Evolutionary conservation across 208 protist genomes (phyloP).

Genomic region (Trypanosoma caninum): DNA sequence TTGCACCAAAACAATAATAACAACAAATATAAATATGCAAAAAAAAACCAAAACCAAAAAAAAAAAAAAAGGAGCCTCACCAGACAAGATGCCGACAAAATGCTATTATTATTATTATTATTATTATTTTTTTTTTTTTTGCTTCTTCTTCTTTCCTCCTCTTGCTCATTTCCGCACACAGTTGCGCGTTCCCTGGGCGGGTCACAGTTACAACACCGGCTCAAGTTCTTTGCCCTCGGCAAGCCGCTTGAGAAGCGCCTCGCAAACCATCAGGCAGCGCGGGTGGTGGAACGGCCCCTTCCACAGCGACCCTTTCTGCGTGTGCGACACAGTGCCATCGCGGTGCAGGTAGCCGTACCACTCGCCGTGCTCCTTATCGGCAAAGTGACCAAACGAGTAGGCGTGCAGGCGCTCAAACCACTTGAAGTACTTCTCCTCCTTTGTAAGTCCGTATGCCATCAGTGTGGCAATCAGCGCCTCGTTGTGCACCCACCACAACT

Average conservation of each 20-base stretch:
- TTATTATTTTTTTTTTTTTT: background rate
- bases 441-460: conserved; percentile 15
- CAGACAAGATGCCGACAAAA: too few species aligned
- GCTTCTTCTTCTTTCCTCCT: background rate
- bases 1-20: too few species aligned
- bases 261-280: conserved; percentile 11
- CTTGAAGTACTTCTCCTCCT: conserved; percentile 12
- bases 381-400: conserved; percentile 20
- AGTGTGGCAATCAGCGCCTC: conserved; percentile 19
- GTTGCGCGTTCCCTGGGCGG: too few species aligned
- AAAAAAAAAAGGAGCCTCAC: too few species aligned
- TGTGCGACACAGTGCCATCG: conserved; percentile 10
- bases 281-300: conserved; percentile 18
- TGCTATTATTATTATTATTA: too few species aligned
- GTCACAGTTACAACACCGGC: background rate
- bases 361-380: conserved; percentile 19
- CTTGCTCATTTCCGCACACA: background rate
- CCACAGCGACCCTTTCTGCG: conserved; percentile 9
- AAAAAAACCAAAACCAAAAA: too few species aligned
- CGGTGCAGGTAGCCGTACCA: conserved; percentile 24
- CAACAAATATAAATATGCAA: too few species aligned
- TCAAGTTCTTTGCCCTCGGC: conserved; percentile 1
- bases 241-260: background rate
- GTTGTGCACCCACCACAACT: conserved; percentile 25
- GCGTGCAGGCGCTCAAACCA: conserved; percentile 15